Base-by-base conservation (phyloP, 805 yeast species). In the Saturnispora gosingensis region DNA sequence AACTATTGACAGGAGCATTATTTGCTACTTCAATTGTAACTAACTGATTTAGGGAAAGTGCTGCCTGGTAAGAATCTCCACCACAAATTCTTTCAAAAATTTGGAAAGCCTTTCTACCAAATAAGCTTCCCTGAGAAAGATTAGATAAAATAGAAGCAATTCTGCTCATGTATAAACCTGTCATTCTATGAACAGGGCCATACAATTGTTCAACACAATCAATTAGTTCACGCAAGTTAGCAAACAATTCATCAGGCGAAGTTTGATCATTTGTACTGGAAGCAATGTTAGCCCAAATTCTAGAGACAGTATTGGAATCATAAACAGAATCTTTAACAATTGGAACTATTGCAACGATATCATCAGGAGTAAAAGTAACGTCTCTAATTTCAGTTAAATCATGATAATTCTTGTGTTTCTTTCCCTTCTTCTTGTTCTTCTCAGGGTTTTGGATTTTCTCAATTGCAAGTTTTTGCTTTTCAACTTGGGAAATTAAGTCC, bases 31-130 rank as follows among this genome's bases (percentile, higher is more conserved):
- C 97, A 61, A 77, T 75, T 61, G 74, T 77, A 1, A 93, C 95
- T 58, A 90, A 70, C 67, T 88, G 88, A 59, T 82, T 74, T 64
- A 84, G 78, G 40, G 87, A 72, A 57, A 88, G 76, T 38, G 88
- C 67, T 25, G 90, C 77, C 56, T 88, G 91, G 60, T 77, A 78
- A 13, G 93, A 78, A 63, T 91, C 98, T 56, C 81, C 67, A 55
- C 99, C 99, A 48, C 72, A 67, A 11, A 82, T 75, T 69, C 98
- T 81, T 72, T 91, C 98, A 54, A 82, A 74, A 54, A 89, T 79
- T 39, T 80, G 71, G 55, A 81, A 76, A 2, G 96, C 80, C 64
- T 79, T 83, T 59, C 93, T 80, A 16, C 83, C 78, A 57, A 78
- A 71, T 11, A 49, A 44, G 24, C 30, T 44, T 32, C 46, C 42